Percentiles rank a stretch among this genome's conserved stretches.
These are phyloP conservation scores for Cryphonectria nitschkei DNA, from an alignment of 2,329 filamentous ascomycete species.

Conservation along the genomic window DNA sequence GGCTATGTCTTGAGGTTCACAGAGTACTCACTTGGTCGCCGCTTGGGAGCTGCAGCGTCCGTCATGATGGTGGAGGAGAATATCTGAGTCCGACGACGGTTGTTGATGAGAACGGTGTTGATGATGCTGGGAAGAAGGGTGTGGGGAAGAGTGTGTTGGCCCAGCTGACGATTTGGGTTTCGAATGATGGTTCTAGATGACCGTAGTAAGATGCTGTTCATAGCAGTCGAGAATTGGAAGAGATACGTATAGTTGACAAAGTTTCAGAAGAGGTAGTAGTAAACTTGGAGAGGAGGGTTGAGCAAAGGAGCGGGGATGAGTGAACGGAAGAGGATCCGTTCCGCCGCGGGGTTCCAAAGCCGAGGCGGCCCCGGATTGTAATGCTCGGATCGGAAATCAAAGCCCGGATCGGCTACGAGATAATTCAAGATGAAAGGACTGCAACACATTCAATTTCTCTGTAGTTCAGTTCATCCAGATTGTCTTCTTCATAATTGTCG, in stretches of 20 bases:
- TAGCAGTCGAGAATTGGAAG: background rate
- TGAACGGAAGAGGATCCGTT: background rate
- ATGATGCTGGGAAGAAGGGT: background rate
- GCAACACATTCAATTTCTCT: background rate
- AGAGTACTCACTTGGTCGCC: constrained; percentile 26
- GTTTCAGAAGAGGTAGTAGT: no score
- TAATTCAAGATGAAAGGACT: background rate
- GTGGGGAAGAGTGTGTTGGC: background rate
- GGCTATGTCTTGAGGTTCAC: no score
- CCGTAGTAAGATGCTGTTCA: background rate
- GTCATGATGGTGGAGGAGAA: constrained; percentile 23
- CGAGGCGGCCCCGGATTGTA: constrained; percentile 17
- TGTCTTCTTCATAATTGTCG: background rate
- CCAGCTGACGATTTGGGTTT: background rate
- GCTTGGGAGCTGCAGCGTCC: constrained; percentile 12
- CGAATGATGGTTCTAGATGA: background rate
- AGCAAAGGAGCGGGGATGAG: background rate
- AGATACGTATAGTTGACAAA: background rate
- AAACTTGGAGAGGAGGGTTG: background rate
- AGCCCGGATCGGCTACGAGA: background rate
- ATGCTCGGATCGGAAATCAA: constrained; percentile 7
- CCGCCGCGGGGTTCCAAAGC: constrained; percentile 19
- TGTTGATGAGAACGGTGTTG: background rate
- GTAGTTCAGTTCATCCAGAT: background rate
- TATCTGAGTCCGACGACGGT: background rate